Evolutionary conservation across 2,329 filamentous ascomycete genomes (phyloP).

Genomic region (Fusarium compactum): DNA sequence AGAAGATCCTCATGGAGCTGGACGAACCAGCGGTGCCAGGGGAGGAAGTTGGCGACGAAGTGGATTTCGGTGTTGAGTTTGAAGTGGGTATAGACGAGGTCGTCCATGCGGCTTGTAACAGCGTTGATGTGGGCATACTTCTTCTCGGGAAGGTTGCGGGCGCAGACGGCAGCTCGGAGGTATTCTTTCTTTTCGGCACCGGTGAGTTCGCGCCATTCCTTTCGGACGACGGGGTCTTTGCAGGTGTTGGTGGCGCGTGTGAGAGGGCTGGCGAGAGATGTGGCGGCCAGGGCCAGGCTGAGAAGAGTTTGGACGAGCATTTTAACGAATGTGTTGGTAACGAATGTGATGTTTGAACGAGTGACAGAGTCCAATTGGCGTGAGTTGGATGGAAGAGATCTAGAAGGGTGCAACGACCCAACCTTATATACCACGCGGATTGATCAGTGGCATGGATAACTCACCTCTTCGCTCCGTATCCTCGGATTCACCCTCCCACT

Average conservation of each 20-base stretch:
- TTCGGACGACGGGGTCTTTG: conserved; percentile 5
- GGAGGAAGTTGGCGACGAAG: conserved; percentile 23
- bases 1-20: conserved; percentile 23
- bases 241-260: neutral
- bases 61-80: conserved; percentile 5
- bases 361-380: neutral
- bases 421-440: neutral
- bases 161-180: conserved; percentile 20
- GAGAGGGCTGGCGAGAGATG: neutral
- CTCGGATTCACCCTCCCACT: neutral
- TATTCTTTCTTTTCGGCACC: conserved; percentile 13
- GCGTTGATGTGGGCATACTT: neutral
- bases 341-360: conserved; percentile 14
- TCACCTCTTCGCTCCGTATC: neutral
- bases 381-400: neutral
- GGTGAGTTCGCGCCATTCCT: conserved; percentile 30
- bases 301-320: conserved; percentile 15
- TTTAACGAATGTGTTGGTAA: conserved; percentile 5
- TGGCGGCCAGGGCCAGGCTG: neutral
- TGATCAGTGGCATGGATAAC: neutral
- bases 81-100: conserved; percentile 19
- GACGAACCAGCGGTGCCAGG: conserved; percentile 24
- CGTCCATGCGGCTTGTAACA: conserved; percentile 9
- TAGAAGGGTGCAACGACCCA: rapidly evolving
- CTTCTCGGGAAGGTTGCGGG: conserved; percentile 15